Evolutionary conservation across 2,329 filamentous ascomycete genomes (phyloP).

Genomic region (Hymenoscyphus occultus): DNA sequence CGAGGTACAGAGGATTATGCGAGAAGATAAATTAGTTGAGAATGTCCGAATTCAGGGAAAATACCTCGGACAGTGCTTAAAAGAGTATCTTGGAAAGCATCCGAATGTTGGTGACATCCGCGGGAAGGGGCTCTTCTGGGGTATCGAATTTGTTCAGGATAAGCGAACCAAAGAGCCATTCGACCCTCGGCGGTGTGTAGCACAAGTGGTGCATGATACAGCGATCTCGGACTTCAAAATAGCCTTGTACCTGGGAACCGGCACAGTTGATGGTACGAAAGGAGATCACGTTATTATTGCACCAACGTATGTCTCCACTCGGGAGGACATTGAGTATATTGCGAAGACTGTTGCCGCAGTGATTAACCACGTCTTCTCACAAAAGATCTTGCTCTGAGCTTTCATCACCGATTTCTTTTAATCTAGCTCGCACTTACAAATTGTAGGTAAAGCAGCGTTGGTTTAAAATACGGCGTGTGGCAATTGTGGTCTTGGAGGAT

Average conservation of each 20-base stretch:
- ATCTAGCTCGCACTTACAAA: not conserved
- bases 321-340: conserved; percentile 52
- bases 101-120: conserved; percentile 58
- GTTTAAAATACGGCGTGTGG: conserved; percentile 4
- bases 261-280: conserved; percentile 51
- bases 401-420: not conserved
- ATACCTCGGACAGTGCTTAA: conserved; percentile 45
- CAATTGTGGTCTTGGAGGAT: not conserved
- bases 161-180: conserved; percentile 50
- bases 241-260: conserved; percentile 57
- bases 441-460: conserved; percentile 1
- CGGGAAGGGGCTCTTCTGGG: conserved; percentile 58
- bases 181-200: conserved; percentile 42
- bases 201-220: conserved; percentile 49
- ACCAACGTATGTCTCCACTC: conserved; percentile 57
- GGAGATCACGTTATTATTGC: conserved; percentile 63
- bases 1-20: conserved; percentile 59
- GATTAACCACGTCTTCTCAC: conserved; percentile 27
- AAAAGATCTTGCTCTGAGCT: not conserved
- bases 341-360: conserved; percentile 41
- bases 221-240: conserved; percentile 46
- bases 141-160: conserved; percentile 53
- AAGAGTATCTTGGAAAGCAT: conserved; percentile 42
- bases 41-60: conserved; percentile 56
- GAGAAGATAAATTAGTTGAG: conserved; percentile 53